Evolutionary conservation across 306 rosid genomes (phyloP), one percentile per base, ranked within the genome.

Genomic region (Rosa persica): DNA sequence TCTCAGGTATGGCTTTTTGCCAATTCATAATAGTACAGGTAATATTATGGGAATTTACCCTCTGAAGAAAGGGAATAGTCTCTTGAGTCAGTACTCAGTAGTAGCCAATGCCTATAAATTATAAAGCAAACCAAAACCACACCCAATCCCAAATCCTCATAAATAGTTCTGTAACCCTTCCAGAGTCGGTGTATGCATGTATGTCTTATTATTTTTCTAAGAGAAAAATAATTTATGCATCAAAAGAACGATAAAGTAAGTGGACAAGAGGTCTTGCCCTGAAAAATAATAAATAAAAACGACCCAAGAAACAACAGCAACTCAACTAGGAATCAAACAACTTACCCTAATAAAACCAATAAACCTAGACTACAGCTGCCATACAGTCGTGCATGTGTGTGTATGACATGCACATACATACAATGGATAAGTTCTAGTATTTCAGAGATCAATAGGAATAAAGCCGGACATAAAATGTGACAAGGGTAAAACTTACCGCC

Each of bases 401-500:
- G 36, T 30, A 2, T 30, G 36, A 30, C 49, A 73, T 38, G 5
- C 46, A 73, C 16, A 57, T 12, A 38, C 51, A 74, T 13, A 55
- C 52, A 38, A 22, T 30, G 48, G 66, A 52, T 2, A 71, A 36
- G 38, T 22, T 58, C 34, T 49, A 23, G 20, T 69, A 43, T 8
- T 39, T 6, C 15, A 70, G 38, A 52, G 68, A 75, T 60, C 19
- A 43, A 70, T 13, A 71, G 16, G 68, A 44, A 51, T 51, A 49
- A 75, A 77, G 71, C 51, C 70, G 58, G 38, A 61, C 39, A 72
- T 44, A n/a, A 81, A 38, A 71, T 13, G 76, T 46, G 75, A 30
- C 58, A 77, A 73, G 73, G 60, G 70, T 76, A 48, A 75, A 66
- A 79, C 97, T 62, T 85, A 94, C 98, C 97, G 22, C 92, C 90